Percentiles rank a stretch among this genome's conserved stretches.
phyloP scores from a whole-genome alignment of 2,329 filamentous ascomycete species.

The Talaromyces sp. region DNA sequence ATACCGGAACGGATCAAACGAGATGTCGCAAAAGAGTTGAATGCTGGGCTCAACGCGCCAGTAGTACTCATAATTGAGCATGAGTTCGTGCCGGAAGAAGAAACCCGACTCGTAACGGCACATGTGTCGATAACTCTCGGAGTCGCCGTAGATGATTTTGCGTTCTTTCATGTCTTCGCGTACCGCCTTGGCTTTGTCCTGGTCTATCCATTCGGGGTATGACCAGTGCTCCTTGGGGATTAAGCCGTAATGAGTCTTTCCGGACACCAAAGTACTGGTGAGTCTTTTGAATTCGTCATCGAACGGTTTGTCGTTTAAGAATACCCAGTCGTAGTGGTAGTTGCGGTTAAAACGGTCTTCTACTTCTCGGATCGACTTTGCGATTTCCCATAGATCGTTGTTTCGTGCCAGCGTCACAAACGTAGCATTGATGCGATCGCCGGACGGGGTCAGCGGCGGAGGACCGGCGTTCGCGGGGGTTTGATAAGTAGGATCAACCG shows the following conservation, averaged over 20 bases:
- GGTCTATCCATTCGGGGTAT: slow-evolving; percentile 91
- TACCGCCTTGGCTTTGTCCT: slow-evolving; percentile 83
- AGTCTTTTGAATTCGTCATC: slow-evolving; percentile 90
- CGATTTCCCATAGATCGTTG: slow-evolving; percentile 91
- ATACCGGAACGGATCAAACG: slow-evolving; percentile 93
- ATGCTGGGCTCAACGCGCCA: slow-evolving; percentile 98
- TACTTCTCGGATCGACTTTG: slow-evolving; percentile 88
- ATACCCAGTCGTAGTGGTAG: slow-evolving; percentile 98
- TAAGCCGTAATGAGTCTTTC: slow-evolving; percentile 82
- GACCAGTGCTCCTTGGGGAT: slow-evolving; percentile 95
- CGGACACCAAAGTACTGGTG: slow-evolving; percentile 83
- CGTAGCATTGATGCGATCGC: slow-evolving; percentile 84
- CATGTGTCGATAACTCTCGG: slow-evolving; percentile 97
- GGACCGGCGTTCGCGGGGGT: slow-evolving; percentile 5
- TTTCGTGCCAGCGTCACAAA: slow-evolving; percentile 96
- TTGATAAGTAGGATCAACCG: slow-evolving; percentile 3
- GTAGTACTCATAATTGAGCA: slow-evolving; percentile 98
- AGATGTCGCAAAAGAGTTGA: slow-evolving; percentile 91
- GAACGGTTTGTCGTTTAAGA: slow-evolving; percentile 93
- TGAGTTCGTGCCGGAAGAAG: slow-evolving; percentile 92
- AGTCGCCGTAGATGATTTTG: slow-evolving; percentile 98
- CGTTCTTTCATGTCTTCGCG: slow-evolving; percentile 88
- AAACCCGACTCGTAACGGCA: slow-evolving; percentile 98
- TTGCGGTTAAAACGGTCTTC: slow-evolving; percentile 97
- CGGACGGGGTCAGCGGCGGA: slow-evolving; percentile 16